A percentile compares a stretch with the other conserved stretches of the same genome.
phyloP scores from a whole-genome alignment of 129 eudicot species.

The Dittrichia graveolens region DNA sequence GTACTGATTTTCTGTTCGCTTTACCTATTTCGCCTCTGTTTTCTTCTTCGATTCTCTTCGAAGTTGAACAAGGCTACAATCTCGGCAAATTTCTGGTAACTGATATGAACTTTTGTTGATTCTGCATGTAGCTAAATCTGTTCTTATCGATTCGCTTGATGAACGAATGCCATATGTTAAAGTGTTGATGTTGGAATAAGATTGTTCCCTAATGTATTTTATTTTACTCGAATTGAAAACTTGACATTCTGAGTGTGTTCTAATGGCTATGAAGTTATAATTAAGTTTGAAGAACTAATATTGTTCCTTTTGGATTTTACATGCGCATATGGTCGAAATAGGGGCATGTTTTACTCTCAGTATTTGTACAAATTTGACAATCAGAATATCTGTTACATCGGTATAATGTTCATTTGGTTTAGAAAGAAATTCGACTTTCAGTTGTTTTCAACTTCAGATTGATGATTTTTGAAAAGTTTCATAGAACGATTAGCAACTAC shows the following conservation, averaged over 20 bases:
- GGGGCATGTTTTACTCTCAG: slow-evolving; percentile 9
- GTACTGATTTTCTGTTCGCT: background rate
- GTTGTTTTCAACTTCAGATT: background rate
- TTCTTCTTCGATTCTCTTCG: background rate
- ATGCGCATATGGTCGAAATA: background rate
- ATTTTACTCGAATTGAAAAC: background rate
- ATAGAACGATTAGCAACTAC: too few relatives aligned
- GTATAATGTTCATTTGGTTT: background rate
- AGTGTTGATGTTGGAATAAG: background rate
- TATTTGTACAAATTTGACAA: background rate
- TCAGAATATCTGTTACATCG: background rate
- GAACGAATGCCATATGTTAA: background rate
- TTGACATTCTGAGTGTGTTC: background rate
- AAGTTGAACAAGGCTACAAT: background rate
- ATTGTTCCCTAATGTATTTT: background rate
- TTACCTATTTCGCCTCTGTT: background rate
- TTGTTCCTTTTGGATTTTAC: background rate
- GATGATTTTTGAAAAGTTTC: background rate
- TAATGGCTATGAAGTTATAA: slow-evolving; percentile 6
- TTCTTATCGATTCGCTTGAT: background rate
- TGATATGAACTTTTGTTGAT: background rate
- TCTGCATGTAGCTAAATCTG: background rate
- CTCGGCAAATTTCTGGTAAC: slow-evolving; percentile 18
- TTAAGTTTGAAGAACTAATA: background rate
- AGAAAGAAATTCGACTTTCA: background rate